These are phyloP conservation scores for Plicaturopsis crispa DNA, from an alignment of 768 basidiomycete species.

Conservation along the genomic window DNA sequence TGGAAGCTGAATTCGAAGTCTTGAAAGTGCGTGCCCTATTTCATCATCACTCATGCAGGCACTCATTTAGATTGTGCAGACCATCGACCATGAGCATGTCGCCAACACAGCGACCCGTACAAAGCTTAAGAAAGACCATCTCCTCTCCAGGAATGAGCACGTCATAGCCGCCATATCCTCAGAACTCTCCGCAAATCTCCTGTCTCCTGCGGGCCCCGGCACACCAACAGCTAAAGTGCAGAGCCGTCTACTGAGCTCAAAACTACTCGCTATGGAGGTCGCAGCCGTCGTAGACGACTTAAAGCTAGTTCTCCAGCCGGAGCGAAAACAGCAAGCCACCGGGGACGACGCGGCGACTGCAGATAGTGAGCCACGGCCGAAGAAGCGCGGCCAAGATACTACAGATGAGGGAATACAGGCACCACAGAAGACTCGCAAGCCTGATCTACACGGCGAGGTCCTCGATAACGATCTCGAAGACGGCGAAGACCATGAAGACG, in stretches of 20 bases:
- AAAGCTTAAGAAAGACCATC: constrained; percentile 68
- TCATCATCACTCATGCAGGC: background rate
- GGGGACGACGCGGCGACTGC: constrained; percentile 5
- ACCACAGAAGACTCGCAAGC: no score
- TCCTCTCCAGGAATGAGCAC: constrained; percentile 41
- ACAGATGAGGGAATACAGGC: no score
- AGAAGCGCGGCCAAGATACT: constrained; percentile 9
- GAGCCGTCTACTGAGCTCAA: constrained; percentile 70
- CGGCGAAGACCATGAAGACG: constrained; percentile 14
- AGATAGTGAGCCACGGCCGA: constrained; percentile 10
- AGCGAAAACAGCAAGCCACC: constrained; percentile 3
- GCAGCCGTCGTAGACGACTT: constrained; percentile 43
- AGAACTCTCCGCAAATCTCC: constrained; percentile 31
- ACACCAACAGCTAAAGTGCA: constrained; percentile 53
- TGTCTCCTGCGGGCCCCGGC: constrained; percentile 28
- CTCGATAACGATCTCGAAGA: constrained; percentile 13
- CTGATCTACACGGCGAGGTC: constrained; percentile 10
- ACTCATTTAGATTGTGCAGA: constrained; percentile 27
- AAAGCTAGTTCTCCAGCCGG: constrained; percentile 30
- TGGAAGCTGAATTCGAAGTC: constrained; percentile 52
- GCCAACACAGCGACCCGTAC: constrained; percentile 59
- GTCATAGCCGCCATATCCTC: constrained; percentile 36
- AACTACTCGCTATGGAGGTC: constrained; percentile 57
- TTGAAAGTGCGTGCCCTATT: constrained; percentile 48
- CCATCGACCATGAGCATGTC: constrained; percentile 47